Evolutionary conservation across 352 stramenopile species (phyloP).

Genomic region (Phytophthora brassicae): DNA sequence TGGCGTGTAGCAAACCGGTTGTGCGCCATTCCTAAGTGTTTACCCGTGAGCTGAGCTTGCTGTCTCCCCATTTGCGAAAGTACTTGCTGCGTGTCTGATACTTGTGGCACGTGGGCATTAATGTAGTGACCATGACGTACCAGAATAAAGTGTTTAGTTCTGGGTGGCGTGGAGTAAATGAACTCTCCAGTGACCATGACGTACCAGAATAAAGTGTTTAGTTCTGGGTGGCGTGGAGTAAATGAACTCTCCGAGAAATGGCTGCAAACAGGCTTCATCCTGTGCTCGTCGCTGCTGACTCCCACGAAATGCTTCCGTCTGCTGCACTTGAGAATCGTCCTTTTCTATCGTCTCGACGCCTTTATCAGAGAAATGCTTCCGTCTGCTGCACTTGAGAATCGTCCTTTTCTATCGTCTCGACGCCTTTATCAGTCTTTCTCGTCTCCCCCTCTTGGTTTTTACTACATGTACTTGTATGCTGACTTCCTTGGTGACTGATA

Average conservation of each 20-base stretch:
- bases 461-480: no score
- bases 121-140: conserved; percentile 84
- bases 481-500: no score
- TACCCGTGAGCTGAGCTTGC: conserved; percentile 70
- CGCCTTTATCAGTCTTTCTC: no score
- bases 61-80: conserved; percentile 79
- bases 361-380: neutral
- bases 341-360: neutral
- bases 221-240: conserved; percentile 58
- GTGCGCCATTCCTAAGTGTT: conserved; percentile 63
- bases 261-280: conserved; percentile 10
- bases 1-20: conserved; percentile 54
- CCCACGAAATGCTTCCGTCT: neutral
- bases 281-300: conserved; percentile 1
- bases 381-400: neutral
- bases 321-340: neutral
- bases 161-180: conserved; percentile 52
- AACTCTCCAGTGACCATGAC: conserved; percentile 75
- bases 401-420: neutral
- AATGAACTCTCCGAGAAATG: conserved; percentile 45
- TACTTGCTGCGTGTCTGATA: conserved; percentile 66
- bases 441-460: no score
- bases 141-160: conserved; percentile 75
- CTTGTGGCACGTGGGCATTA: conserved; percentile 65
- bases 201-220: conserved; percentile 76